Evolutionary conservation across 805 yeast genomes (phyloP), one percentile per base, ranked within the genome.

Genomic region (Kurtzmaniella fragi): DNA sequence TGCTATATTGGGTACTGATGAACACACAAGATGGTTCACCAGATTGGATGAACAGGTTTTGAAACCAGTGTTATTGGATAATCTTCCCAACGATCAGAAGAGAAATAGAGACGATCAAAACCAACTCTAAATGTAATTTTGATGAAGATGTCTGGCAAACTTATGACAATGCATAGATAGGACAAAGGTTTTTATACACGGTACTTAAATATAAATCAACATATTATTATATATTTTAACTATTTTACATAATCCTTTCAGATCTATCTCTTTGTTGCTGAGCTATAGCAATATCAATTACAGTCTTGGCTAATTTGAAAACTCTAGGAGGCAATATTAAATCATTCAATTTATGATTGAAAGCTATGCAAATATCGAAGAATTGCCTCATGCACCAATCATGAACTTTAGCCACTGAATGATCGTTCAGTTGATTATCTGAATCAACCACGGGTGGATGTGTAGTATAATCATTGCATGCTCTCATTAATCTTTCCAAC

Each of bases 31-130:
- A 56, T 91, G 99, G 98, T 93, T 93, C 59, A 83, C 87, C 15
- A 83, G 79, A 50, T 87, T 93, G 55, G 99, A 93, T 57, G 96
- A 93, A 51, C 87, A 87, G 56, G 93, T 93, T 16, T 70, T 93
- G 51, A 90, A 90, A 59, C 97, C 97, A 1, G 96, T 88, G 0
- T 73, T 91, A 38, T 71, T 90, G 42, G 98, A 91, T 50, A 69
- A 67, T 43, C 37, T 66, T 35, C 75, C 75, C 32, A 54, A 42
- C 10, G 40, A 34, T 12, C 42, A 41, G 23, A 38, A 48, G 17
- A 44, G 44, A 15, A 26, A 20, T n/a, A 35, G 42, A 42, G 27
- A 35, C 14, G 25, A 20, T 5, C 25, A 20, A 8, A 20, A 20
- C 8, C 8, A 20, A 20, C 8, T 20, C n/a, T n/a, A n/a, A n/a